A percentile compares a stretch with the other conserved stretches of the same genome.
Evolutionary conservation across 2,329 filamentous ascomycete genomes (phyloP).

Genomic region (Lasiodiplodia gonubiensis): DNA sequence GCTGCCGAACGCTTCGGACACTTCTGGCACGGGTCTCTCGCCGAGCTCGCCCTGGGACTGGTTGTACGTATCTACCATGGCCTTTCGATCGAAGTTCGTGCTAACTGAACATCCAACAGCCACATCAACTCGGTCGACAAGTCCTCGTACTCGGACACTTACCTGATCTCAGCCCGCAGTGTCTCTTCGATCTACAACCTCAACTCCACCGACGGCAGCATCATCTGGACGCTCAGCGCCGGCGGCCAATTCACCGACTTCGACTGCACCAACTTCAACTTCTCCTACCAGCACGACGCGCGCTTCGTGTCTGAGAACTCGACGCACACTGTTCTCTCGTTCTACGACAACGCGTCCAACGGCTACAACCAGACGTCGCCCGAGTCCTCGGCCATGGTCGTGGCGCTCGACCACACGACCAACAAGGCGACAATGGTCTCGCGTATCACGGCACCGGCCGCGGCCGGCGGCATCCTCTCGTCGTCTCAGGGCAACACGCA

Average conservation of each 20-base stretch:
- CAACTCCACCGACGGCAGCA: conserved; percentile 52
- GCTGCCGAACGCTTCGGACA: conserved; percentile 49
- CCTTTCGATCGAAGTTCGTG: not conserved
- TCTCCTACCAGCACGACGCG: conserved; percentile 61
- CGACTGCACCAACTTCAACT: conserved; percentile 51
- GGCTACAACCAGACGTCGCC: conserved; percentile 50
- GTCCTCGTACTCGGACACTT: conserved; percentile 54
- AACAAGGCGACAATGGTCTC: conserved; percentile 30
- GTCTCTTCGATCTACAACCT: conserved; percentile 56
- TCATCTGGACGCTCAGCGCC: conserved; percentile 58
- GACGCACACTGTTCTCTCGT: conserved; percentile 57
- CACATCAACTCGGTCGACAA: conserved; percentile 64
- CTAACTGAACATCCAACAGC: conserved; percentile 25
- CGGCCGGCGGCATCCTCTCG: conserved; percentile 48
- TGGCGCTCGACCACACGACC: conserved; percentile 18
- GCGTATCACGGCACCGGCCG: conserved; percentile 17
- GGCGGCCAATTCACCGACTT: conserved; percentile 25
- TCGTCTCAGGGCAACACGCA: conserved; percentile 62
- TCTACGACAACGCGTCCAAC: conserved; percentile 62
- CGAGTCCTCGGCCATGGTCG: conserved; percentile 31
- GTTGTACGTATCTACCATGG: conserved; percentile 39
- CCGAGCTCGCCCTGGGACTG: conserved; percentile 58
- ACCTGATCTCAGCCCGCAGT: conserved; percentile 60
- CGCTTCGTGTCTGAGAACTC: conserved; percentile 54
- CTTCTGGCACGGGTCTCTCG: conserved; percentile 51